Evolutionary conservation across 2,329 filamentous ascomycete species (phyloP), one percentile per base, ranked within the genome.

Genomic region (Fusarium circinatum): DNA sequence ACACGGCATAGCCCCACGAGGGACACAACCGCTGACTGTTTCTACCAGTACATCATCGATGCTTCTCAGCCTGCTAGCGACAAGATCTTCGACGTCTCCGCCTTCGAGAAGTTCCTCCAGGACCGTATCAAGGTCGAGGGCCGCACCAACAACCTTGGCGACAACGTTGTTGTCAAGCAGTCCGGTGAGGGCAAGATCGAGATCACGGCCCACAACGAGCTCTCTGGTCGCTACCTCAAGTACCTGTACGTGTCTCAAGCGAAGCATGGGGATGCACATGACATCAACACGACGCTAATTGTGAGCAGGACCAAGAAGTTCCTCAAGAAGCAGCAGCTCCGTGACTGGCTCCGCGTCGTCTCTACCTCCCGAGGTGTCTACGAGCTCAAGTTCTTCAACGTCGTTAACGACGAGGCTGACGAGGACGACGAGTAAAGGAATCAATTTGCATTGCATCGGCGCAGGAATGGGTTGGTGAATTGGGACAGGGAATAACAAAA

Each of bases 381-480:
- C 90, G 95, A 98, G 91, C 93, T 99, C 87, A 95, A 97, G 90
- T 99, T 99, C 95, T 99, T 97, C 95, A 99, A 99, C 91, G 95
- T 99, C 84, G 96, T 98, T 83, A 96, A 97, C 87, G 96, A 99
- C 85, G 96, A 95, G 85, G 95, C 90, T 80, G 96, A 98, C 80
- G 96, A 99, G 84, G 96, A 99, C 84, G 96, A 99, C 84, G 96
- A 99, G 87, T 99, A 98, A 90, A 91, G 81, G 80, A 70, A 69
- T 69, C 59, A 49, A 73, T 70, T 69, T 65, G 72, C 69, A 75
- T 79, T 64, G 63, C 71, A 72, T 64, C 74, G 77, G 77, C 77
- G 77, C 77, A 77, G 75, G 77, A 78, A 79, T 79, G 68, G 77
- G 69, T 77, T 78, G 76, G 77, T 78, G 75, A 75, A 79, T 73